Evolutionary conservation across 768 basidiomycete genomes (phyloP), one percentile per base, ranked within the genome.

Genomic region (Tylopilus sp.): DNA sequence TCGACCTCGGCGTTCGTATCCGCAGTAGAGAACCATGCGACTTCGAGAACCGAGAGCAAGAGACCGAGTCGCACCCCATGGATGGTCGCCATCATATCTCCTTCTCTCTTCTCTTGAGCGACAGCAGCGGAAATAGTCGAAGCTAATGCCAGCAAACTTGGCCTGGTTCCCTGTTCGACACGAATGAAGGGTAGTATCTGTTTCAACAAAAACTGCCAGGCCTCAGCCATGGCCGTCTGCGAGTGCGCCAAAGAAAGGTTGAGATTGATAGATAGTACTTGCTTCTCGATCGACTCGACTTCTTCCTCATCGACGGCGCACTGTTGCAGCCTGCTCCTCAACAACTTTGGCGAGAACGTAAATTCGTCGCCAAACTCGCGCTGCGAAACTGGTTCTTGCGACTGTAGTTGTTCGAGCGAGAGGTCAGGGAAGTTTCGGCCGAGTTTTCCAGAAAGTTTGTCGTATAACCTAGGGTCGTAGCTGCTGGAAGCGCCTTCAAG

Each of bases 221-320:
- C 81, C 52, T 89, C 83, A 1, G 87, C 81, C 41, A 92, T 75
- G 2, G 82, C 73, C 3, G 80, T 81, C 66, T 95, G 89, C 1
- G 89, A 78, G 60, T 96, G 87, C 21, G 89, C 76, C 34, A 97
- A 73, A 1, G 92, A 94, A 44, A 94, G 78, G 64, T 95, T 94
- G 58, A 93, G 78, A 68, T 97, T 97, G 67, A 95, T 83, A 1
- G 85, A 83, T 44, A 81, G 74, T 4, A 92, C 71, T 30, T 79
- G 77, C 45, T 78, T 81, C 58, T 88, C 80, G 14, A 83, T 72
- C 6, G 71, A 71, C 12, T 82, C 78, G 1, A 74, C 69, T 12
- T 69, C 72, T 6, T 79, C 74, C 13, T 73, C 70, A 3, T 68
- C 59, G 5, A 59, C 46, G 37, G 54, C 48, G 25, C 64, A 71